Evolutionary conservation across 495 filamentous ascomycete genomes (phyloP).

Genomic region (Rostrohypoxylon terebratum): DNA sequence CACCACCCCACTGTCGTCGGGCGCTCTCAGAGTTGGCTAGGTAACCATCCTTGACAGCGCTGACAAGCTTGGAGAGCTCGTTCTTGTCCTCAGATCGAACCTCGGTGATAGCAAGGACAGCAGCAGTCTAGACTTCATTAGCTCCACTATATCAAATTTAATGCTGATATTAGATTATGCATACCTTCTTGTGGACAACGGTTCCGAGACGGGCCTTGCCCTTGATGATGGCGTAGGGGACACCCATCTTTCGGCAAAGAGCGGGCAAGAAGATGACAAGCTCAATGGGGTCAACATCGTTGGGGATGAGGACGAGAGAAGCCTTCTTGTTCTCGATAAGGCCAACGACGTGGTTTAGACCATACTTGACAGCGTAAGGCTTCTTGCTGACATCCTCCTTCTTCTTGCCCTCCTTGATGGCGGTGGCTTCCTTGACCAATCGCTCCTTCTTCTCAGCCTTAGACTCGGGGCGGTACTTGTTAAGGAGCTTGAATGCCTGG

Average conservation of each 20-base stretch:
- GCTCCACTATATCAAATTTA: neutral
- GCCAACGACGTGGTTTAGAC: slow-evolving; percentile 99
- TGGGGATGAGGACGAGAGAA: slow-evolving; percentile 94
- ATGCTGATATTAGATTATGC: slow-evolving; percentile 3
- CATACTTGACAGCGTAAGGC: slow-evolving; percentile 99
- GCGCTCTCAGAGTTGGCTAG: slow-evolving; percentile 92
- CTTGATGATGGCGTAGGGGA: slow-evolving; percentile 99
- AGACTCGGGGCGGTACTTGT: slow-evolving; percentile 99
- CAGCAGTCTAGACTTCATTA: slow-evolving; percentile 79
- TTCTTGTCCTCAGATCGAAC: slow-evolving; percentile 96
- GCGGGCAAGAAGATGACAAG: slow-evolving; percentile 98
- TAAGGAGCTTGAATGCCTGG: slow-evolving; percentile 96
- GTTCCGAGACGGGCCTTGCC: slow-evolving; percentile 99
- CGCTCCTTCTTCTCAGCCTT: slow-evolving; percentile 99
- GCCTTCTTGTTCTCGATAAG: slow-evolving; percentile 99
- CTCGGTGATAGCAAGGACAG: slow-evolving; percentile 95
- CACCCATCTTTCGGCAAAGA: slow-evolving; percentile 99
- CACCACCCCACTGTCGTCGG: slow-evolving; percentile 98
- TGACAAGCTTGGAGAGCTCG: slow-evolving; percentile 95
- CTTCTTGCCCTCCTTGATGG: slow-evolving; percentile 97
- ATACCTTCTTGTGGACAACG: slow-evolving; percentile 98
- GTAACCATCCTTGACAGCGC: slow-evolving; percentile 98
- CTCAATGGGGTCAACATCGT: slow-evolving; percentile 99
- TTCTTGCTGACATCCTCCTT: slow-evolving; percentile 99
- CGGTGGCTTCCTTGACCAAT: slow-evolving; percentile 95